Base-by-base conservation (phyloP, 306 rosid species). In the Prunus persica region DNA sequence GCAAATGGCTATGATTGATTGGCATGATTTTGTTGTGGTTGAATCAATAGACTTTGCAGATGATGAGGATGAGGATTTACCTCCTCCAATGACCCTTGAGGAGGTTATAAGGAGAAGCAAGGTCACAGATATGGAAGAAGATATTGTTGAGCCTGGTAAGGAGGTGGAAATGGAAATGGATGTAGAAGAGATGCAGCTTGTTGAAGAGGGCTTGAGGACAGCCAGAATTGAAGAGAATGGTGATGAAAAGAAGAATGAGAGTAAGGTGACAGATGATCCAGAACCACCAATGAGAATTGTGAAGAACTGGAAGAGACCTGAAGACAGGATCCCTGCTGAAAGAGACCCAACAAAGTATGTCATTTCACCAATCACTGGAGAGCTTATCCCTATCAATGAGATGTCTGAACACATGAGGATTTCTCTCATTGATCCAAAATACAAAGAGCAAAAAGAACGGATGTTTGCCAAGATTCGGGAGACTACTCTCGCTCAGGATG, bases 21-120 rank as follows among this genome's bases (percentile, higher is more conserved):
- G 98, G 97, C 97, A 95, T 88, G 98, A 95, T 84, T 92, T 95
- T 95, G 97, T 90, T 54, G 97, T 92, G 86, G 97, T 95, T 76
- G 97, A 95, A 79, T 65, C 92, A 3, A 92, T 95, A 73, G 98
- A 95, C 76, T 95, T 95, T 88, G 97, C 81, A 61, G 97, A 95
- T 51, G 98, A 95, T 30, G 97, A 95, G 93, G 98, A 92, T 79
- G 95, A 92, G 79, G 98, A 89, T 57, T 85, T 95, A 60, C 97
- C 98, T 70, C 96, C 87, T 76, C 98, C 96, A 34, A 92, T 95
- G 97, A 92, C 96, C 67, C 85, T 89, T 82, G 98, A 95, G 82
- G 97, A 92, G 83, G 98, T 95, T 64, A 86, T 95, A 38, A 92
- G 96, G 88, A 95, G 93, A 86, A 95, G 97, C 86, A 92, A 92